Evolutionary conservation across 1,284 basidiomycete genomes (phyloP).

Genomic region (Heterobasidion parviporum): DNA sequence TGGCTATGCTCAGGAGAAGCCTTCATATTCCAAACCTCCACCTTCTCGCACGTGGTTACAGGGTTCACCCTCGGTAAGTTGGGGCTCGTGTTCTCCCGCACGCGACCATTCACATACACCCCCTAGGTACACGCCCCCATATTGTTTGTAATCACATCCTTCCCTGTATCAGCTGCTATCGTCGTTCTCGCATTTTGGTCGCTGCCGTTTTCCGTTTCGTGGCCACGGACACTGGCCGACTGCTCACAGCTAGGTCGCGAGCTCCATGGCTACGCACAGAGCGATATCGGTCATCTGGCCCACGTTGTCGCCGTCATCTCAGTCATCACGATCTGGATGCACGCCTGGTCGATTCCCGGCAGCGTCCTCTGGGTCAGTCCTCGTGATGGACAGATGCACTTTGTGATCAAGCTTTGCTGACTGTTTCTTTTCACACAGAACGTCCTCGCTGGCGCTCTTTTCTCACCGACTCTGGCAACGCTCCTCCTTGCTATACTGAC

Average conservation of each 20-base stretch:
- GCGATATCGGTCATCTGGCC: conserved; percentile 48
- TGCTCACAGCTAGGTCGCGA: conserved; percentile 67
- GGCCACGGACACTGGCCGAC: conserved; percentile 69
- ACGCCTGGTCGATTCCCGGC: conserved; percentile 90
- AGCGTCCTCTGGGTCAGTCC: conserved; percentile 77
- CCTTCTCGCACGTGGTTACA: conserved; percentile 30
- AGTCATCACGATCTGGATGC: conserved; percentile 86
- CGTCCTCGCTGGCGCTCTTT: conserved; percentile 81
- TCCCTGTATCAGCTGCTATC: conserved; percentile 52
- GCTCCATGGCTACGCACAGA: conserved; percentile 68
- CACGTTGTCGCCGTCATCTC: conserved; percentile 79
- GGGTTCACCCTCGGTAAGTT: conserved; percentile 40
- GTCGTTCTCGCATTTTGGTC: conserved; percentile 44
- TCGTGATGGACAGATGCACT: neutral
- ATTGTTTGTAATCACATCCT: conserved; percentile 55
- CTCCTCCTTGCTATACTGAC: conserved; percentile 75
- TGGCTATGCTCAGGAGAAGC: conserved; percentile 31
- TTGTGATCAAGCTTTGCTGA: conserved; percentile 15
- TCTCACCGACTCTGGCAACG: conserved; percentile 75
- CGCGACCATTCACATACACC: conserved; percentile 12
- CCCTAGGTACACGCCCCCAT: conserved; percentile 54
- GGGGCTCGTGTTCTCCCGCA: conserved; percentile 5
- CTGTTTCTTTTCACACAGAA: conserved; percentile 44
- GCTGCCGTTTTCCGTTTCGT: conserved; percentile 65
- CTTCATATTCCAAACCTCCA: conserved; percentile 19